Conservation (phyloP, 345 rosid species). For the Populus nigra region DNA sequence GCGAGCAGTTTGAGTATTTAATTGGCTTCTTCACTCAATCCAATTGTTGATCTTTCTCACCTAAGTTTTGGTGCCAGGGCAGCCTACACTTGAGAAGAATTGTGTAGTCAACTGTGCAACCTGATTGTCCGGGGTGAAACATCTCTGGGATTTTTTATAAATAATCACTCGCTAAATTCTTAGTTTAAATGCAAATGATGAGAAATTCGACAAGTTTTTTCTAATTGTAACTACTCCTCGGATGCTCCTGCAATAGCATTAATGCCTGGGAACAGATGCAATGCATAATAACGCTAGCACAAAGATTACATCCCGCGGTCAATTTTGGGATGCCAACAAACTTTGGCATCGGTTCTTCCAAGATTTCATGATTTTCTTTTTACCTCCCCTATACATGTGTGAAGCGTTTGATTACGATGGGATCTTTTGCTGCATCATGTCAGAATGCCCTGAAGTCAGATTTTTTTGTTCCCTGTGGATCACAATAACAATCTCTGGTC, state of each 20-base stretch:
- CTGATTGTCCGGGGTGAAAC: background rate
- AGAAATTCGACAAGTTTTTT: constrained; percentile 10
- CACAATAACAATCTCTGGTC: background rate
- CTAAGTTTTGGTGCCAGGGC: constrained; percentile 1
- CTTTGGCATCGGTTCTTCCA: background rate
- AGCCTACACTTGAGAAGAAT: background rate
- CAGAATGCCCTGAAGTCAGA: background rate
- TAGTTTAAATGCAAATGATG: background rate
- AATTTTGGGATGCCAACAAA: background rate
- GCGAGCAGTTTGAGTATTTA: background rate
- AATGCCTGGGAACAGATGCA: background rate
- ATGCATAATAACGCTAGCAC: background rate
- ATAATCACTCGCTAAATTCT: background rate
- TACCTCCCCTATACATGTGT: background rate
- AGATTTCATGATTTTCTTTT: constrained; percentile 1
- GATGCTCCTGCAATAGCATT: background rate
- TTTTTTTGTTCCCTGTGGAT: background rate
- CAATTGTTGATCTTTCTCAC: too few species aligned
- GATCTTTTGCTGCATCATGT: background rate
- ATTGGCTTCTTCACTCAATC: background rate
- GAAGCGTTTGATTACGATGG: background rate
- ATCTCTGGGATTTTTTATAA: background rate
- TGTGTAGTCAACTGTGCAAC: background rate
- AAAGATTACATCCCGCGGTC: background rate
- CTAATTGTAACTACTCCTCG: background rate